phyloP scores from a whole-genome alignment of 441 rosid genomes.

The Hura crepitans region DNA sequence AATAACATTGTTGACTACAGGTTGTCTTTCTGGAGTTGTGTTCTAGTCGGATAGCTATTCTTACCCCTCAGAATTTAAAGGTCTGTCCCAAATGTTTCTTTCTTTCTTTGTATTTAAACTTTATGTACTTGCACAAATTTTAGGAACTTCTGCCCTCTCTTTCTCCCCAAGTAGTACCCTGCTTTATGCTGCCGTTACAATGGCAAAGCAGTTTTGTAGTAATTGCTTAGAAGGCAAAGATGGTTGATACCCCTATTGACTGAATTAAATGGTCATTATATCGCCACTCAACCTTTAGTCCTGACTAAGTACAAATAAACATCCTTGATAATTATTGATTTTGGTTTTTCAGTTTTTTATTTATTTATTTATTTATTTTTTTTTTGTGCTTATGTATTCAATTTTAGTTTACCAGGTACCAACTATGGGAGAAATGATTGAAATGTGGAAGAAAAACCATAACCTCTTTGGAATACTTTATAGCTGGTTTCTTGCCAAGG shows the following conservation, averaged over 20 bases:
- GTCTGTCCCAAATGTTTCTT: slow-evolving; percentile 34
- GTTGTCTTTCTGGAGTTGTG: slow-evolving; percentile 93
- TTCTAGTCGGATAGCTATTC: slow-evolving; percentile 71
- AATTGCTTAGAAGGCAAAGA: not conserved
- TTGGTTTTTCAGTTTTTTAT: not conserved
- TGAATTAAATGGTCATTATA: not conserved
- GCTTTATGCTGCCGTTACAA: not conserved
- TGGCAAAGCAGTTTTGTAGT: not conserved
- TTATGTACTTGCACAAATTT: not conserved
- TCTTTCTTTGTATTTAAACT: not conserved
- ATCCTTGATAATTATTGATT: not conserved
- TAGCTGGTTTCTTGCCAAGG: slow-evolving; percentile 87
- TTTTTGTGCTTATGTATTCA: not conserved
- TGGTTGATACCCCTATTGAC: not conserved
- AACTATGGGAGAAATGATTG: slow-evolving; percentile 67
- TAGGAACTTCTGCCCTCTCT: not conserved
- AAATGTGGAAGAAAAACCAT: slow-evolving; percentile 80
- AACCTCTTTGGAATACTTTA: slow-evolving; percentile 74
- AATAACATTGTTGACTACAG: slow-evolving; percentile 30
- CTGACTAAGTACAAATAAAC: not conserved
- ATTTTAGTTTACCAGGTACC: slow-evolving; percentile 52
- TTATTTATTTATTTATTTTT: too few species aligned
- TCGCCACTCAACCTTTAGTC: not conserved
- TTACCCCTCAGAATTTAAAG: slow-evolving; percentile 76
- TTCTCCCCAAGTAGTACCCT: not conserved